phyloP scores from a whole-genome alignment of 2,329 filamentous ascomycete genomes.

The Diplodia corticola region DNA sequence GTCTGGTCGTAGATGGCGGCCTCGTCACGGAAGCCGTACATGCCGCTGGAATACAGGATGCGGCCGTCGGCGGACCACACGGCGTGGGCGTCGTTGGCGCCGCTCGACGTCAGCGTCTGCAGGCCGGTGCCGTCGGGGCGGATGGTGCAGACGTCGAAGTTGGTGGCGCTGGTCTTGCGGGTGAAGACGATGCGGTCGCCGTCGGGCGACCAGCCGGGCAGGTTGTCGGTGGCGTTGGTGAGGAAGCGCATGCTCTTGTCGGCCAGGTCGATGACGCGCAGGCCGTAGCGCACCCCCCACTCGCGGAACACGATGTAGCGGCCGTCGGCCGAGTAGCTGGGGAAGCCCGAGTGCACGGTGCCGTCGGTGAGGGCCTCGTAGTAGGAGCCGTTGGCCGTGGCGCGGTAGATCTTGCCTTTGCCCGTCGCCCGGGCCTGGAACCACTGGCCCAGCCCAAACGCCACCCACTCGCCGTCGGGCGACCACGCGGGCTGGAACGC shows the following conservation, averaged over 20 bases:
- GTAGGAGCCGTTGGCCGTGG: slow-evolving; percentile 31
- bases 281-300: slow-evolving; percentile 36
- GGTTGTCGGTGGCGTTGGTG: slow-evolving; percentile 44
- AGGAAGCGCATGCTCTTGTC: slow-evolving; percentile 33
- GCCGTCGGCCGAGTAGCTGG: slow-evolving; percentile 43
- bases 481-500: slow-evolving; percentile 47
- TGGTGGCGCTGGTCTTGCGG: slow-evolving; percentile 35
- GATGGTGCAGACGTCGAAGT: slow-evolving; percentile 47
- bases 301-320: slow-evolving; percentile 41
- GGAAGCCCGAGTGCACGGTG: slow-evolving; percentile 43
- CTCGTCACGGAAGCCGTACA: slow-evolving; percentile 49
- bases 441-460: slow-evolving; percentile 45
- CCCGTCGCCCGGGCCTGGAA: slow-evolving; percentile 38
- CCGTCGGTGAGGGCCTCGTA: slow-evolving; percentile 39
- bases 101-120: slow-evolving; percentile 36
- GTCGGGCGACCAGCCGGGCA: slow-evolving; percentile 44
- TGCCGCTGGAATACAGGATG: slow-evolving; percentile 45
- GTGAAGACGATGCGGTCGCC: slow-evolving; percentile 45
- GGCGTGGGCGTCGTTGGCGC: slow-evolving; percentile 48
- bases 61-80: slow-evolving; percentile 47
- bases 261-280: slow-evolving; percentile 37
- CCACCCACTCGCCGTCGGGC: slow-evolving; percentile 41
- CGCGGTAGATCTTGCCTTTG: slow-evolving; percentile 29
- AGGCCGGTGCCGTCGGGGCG: slow-evolving; percentile 44
- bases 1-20: slow-evolving; percentile 45